phyloP scores from a whole-genome alignment of 1,284 basidiomycete species.

The Ganoderma multipileum region DNA sequence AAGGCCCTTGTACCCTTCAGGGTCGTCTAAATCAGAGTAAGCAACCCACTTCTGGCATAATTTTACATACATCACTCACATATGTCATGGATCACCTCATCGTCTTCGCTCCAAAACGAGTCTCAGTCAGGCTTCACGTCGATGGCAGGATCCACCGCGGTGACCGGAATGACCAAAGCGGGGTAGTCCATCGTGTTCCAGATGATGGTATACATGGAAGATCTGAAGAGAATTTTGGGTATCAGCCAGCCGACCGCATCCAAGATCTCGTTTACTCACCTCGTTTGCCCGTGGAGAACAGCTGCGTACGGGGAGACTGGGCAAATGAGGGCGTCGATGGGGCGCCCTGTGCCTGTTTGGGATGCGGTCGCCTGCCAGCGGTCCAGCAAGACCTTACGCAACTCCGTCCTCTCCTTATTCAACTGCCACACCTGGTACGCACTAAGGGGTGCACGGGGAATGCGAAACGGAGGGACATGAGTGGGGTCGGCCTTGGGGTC shows the following conservation, averaged over 20 bases:
- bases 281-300: conserved; percentile 59
- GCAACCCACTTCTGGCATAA: conserved; percentile 40
- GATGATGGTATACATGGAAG: conserved; percentile 50
- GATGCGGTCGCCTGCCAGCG: conserved; percentile 60
- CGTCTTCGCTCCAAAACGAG: conserved; percentile 48
- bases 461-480: conserved; percentile 31
- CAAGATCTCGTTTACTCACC: conserved; percentile 40
- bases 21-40: conserved; percentile 52
- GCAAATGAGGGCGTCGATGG: conserved; percentile 68
- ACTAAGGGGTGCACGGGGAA: conserved; percentile 30
- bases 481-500: conserved; percentile 39
- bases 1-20: conserved; percentile 50
- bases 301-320: conserved; percentile 61
- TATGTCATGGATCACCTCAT: conserved; percentile 50
- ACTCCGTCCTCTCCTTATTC: conserved; percentile 50
- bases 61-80: conserved; percentile 45
- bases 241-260: neutral
- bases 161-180: conserved; percentile 71
- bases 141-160: conserved; percentile 56
- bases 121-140: conserved; percentile 52
- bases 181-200: conserved; percentile 79
- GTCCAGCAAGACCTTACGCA: conserved; percentile 58
- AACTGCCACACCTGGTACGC: conserved; percentile 65
- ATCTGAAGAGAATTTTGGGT: conserved; percentile 9
- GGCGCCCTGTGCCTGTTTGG: conserved; percentile 63